A percentile compares a stretch with the other conserved stretches of the same genome.
These are phyloP conservation scores for Blastocystis sp. DNA, from an alignment of 352 stramenopile species.

Conservation along the genomic window DNA sequence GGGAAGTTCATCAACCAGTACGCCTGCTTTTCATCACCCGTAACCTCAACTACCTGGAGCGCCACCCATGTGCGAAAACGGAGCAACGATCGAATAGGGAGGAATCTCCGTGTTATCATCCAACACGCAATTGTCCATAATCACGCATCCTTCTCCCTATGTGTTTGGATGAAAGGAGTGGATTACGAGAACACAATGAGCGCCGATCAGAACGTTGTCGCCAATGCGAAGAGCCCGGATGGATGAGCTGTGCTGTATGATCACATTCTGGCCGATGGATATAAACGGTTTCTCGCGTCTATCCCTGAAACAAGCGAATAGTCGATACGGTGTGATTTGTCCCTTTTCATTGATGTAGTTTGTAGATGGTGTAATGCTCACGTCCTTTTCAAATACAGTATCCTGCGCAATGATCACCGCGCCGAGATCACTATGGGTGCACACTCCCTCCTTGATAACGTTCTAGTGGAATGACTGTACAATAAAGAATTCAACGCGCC, in stretches of 20 bases:
- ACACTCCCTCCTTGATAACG: constrained; percentile 40
- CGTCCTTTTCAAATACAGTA: constrained; percentile 28
- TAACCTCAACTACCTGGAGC: background rate
- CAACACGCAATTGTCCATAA: constrained; percentile 52
- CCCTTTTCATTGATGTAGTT: constrained; percentile 43
- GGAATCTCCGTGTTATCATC: background rate
- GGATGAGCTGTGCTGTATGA: constrained; percentile 9
- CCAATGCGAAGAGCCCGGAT: constrained; percentile 47
- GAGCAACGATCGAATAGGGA: constrained; percentile 38
- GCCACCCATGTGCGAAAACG: constrained; percentile 16
- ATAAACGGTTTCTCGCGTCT: constrained; percentile 39
- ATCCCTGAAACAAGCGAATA: background rate
- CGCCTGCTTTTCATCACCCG: constrained; percentile 2
- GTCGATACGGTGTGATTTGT: background rate
- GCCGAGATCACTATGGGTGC: constrained; percentile 13
- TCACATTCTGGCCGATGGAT: constrained; percentile 28
- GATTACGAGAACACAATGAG: background rate
- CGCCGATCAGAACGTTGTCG: constrained; percentile 24
- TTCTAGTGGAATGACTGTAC: background rate
- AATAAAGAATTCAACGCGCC: constrained; percentile 1
- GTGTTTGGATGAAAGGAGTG: background rate
- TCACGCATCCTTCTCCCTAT: constrained; percentile 60
- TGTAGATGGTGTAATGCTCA: constrained; percentile 32
- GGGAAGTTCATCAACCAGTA: constrained; percentile 13
- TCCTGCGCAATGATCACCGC: background rate